These are phyloP conservation scores for Phytophthora fragariaefolia DNA, from an alignment of 352 stramenopile genomes.

Conservation along the genomic window DNA sequence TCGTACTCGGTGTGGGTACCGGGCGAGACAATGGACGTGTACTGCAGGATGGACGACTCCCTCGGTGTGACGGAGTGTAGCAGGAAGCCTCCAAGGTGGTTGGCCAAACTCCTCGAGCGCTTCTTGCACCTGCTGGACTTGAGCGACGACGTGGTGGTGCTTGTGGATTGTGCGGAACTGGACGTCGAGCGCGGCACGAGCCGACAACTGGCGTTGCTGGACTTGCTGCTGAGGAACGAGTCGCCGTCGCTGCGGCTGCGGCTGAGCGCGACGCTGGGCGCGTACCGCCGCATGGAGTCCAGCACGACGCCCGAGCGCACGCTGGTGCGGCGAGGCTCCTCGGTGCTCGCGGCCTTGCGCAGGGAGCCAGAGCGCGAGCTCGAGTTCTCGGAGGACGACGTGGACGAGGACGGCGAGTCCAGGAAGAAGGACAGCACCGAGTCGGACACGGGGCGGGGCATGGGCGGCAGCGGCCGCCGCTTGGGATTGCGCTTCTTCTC, in stretches of 20 bases:
- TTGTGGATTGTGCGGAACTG: conserved; percentile 25
- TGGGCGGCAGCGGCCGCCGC: conserved; percentile 9
- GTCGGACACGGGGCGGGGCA: conserved; percentile 12
- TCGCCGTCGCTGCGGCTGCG: conserved; percentile 24
- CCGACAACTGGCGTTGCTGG: neutral
- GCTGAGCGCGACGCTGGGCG: conserved; percentile 14
- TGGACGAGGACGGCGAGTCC: conserved; percentile 29
- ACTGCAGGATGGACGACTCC: conserved; percentile 56
- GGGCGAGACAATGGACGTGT: conserved; percentile 50
- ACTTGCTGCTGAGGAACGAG: conserved; percentile 10
- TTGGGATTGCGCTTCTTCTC: conserved; percentile 12
- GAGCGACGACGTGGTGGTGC: conserved; percentile 22
- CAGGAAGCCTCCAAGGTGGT: conserved; percentile 64
- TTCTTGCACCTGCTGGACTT: conserved; percentile 26
- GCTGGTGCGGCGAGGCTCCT: conserved; percentile 30
- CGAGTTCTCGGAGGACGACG: conserved; percentile 24
- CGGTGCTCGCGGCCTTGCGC: conserved; percentile 23
- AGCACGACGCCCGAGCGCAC: conserved; percentile 21
- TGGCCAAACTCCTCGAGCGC: conserved; percentile 25
- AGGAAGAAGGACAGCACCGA: conserved; percentile 42
- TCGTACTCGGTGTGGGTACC: conserved; percentile 74
- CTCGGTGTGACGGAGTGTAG: conserved; percentile 68
- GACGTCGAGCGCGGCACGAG: conserved; percentile 21
- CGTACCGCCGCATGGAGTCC: conserved; percentile 25
- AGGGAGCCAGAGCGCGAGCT: conserved; percentile 9